These are phyloP conservation scores for Zygosaccharomyces pseudobailii DNA, from an alignment of 1,139 yeast species.

Conservation along the genomic window DNA sequence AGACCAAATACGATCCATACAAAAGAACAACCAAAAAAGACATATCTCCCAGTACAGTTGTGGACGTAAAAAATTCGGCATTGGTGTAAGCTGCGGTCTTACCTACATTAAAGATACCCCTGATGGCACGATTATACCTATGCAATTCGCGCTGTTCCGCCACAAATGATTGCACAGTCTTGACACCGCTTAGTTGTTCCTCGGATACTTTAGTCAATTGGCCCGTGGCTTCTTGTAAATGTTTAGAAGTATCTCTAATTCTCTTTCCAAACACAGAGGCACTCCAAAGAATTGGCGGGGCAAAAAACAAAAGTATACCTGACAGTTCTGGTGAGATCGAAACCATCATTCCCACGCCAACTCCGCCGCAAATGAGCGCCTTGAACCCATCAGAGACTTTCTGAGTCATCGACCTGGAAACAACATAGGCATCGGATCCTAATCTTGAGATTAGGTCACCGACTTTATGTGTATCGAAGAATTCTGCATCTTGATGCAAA, in stretches of 20 bases:
- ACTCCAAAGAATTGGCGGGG: conserved; percentile 78
- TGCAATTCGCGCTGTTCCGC: conserved; percentile 67
- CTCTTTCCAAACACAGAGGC: conserved; percentile 74
- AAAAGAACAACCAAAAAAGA: conserved; percentile 72
- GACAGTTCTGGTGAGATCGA: conserved; percentile 78
- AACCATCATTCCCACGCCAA: conserved; percentile 86
- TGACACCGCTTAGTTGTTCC: conserved; percentile 81
- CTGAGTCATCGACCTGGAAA: conserved; percentile 80
- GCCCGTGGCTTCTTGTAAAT: conserved; percentile 82
- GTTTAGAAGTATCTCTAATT: conserved; percentile 68
- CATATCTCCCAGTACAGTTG: conserved; percentile 76
- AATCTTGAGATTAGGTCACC: conserved; percentile 90
- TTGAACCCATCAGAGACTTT: conserved; percentile 89
- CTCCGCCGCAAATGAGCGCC: conserved; percentile 70
- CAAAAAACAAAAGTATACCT: conserved; percentile 64
- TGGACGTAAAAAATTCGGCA: conserved; percentile 71
- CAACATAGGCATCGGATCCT: conserved; percentile 86
- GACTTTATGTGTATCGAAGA: conserved; percentile 86
- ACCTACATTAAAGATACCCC: conserved; percentile 69
- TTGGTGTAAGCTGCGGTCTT: conserved; percentile 74
- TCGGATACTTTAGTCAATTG: conserved; percentile 84
- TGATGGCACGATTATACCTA: conserved; percentile 63
- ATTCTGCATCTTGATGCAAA: conserved; percentile 82
- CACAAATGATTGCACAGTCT: conserved; percentile 84
- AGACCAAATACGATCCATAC: conserved; percentile 76